A percentile compares a stretch with the other conserved stretches of the same genome.
Conservation (phyloP, 2,329 filamentous ascomycete species). For the Bipolaris victoriae region DNA sequence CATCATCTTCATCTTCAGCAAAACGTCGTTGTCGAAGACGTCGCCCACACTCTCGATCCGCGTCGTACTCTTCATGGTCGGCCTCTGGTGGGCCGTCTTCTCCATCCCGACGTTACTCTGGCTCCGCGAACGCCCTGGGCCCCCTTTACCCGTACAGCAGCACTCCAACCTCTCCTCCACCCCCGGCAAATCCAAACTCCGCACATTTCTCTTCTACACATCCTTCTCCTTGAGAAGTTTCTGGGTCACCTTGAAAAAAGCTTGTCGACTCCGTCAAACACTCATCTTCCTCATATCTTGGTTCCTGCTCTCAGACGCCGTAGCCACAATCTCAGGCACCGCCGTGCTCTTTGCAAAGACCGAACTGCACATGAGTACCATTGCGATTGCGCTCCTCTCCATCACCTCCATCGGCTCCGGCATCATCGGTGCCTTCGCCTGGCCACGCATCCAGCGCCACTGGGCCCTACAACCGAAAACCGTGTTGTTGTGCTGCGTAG, state of each 20-base stretch:
- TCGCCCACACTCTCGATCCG: conserved; percentile 82
- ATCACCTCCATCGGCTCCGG: conserved; percentile 86
- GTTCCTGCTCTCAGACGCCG: conserved; percentile 91
- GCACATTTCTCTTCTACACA: conserved; percentile 68
- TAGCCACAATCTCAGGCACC: conserved; percentile 92
- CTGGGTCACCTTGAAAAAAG: conserved; percentile 75
- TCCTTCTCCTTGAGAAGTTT: conserved; percentile 81
- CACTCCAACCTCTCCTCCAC: background rate
- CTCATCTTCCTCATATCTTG: conserved; percentile 79
- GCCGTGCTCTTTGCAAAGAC: conserved; percentile 94
- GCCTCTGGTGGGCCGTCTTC: conserved; percentile 87
- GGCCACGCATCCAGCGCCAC: conserved; percentile 75
- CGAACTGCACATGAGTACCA: conserved; percentile 83
- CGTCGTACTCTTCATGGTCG: conserved; percentile 80
- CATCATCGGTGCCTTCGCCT: conserved; percentile 85
- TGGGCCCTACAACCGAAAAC: conserved; percentile 75
- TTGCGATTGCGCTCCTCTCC: conserved; percentile 83
- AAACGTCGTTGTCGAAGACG: conserved; percentile 57
- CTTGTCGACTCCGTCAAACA: conserved; percentile 72
- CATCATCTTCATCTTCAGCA: conserved; percentile 65
- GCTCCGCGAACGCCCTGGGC: conserved; percentile 82
- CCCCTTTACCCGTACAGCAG: conserved; percentile 63
- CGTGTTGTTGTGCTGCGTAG: conserved; percentile 83
- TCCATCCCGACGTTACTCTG: conserved; percentile 84
- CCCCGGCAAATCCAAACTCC: conserved; percentile 9